Evolutionary conservation across 345 rosid genomes (phyloP).

Genomic region (Populus euphratica): DNA sequence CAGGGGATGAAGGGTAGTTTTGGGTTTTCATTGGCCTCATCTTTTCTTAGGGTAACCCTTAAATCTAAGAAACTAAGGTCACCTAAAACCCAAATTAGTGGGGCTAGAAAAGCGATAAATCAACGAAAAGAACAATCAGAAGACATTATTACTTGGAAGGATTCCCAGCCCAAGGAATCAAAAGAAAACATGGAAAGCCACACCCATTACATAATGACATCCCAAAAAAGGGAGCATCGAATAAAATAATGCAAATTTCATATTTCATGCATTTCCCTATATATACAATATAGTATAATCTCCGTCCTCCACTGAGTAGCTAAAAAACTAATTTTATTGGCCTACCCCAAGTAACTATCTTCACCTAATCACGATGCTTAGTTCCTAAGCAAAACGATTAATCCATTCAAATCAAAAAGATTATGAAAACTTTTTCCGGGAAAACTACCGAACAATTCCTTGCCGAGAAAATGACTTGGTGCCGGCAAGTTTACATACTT

Average conservation of each 20-base stretch:
- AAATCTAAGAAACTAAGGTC: not conserved
- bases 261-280: not conserved
- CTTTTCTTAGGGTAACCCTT: not conserved
- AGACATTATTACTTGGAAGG: not conserved
- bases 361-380: conserved; percentile 26
- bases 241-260: conserved; percentile 2
- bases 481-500: not conserved
- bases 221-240: conserved; percentile 6
- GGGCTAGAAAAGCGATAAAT: not conserved
- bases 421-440: not conserved
- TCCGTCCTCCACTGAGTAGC: conserved; percentile 4
- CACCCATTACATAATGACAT: conserved; percentile 5
- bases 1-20: not conserved
- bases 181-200: conserved; percentile 12
- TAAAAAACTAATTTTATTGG: conserved; percentile 3
- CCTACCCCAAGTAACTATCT: conserved; percentile 16
- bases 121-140: not conserved
- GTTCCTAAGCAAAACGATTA: conserved; percentile 8
- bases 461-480: conserved; percentile 7
- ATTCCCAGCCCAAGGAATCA: conserved; percentile 17
- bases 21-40: not conserved
- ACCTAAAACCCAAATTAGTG: not conserved
- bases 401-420: not conserved
- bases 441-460: not conserved
- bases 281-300: not conserved